Percentiles rank a stretch among this genome's conserved stretches.
phyloP scores from a whole-genome alignment of 2,329 filamentous ascomycete species.

The Alternaria viburni region DNA sequence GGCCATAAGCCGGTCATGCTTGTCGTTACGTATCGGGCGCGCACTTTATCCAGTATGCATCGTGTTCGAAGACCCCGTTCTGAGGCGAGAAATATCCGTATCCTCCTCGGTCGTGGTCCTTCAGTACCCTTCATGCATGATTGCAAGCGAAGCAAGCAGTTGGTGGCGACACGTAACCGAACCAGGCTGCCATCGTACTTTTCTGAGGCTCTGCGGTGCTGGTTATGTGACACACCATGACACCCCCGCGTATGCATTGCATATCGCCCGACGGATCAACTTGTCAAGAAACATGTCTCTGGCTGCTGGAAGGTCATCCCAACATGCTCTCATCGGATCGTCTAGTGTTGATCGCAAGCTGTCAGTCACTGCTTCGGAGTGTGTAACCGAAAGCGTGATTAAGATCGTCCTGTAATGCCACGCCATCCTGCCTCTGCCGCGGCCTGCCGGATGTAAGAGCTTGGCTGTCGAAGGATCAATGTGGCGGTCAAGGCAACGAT shows the following conservation, averaged over 20 bases:
- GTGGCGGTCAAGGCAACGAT: conserved; percentile 1
- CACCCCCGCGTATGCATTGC: background rate
- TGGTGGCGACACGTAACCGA: background rate
- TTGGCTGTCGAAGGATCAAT: background rate
- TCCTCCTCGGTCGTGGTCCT: background rate
- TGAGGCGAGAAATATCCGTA: background rate
- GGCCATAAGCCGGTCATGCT: background rate
- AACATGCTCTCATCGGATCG: background rate
- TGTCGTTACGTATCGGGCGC: background rate
- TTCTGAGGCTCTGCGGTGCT: background rate
- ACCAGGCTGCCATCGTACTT: background rate
- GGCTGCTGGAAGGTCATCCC: background rate
- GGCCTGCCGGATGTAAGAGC: background rate
- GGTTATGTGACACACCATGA: background rate
- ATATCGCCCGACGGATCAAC: background rate
- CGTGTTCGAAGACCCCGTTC: background rate
- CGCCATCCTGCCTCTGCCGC: background rate
- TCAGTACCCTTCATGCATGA: background rate
- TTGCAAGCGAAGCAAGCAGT: background rate
- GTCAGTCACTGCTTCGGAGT: background rate
- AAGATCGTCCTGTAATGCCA: background rate
- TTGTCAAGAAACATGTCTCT: background rate
- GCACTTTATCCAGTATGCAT: background rate
- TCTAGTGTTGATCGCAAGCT: background rate
- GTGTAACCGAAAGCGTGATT: background rate